A percentile compares a stretch with the other conserved stretches of the same genome.
phyloP scores from a whole-genome alignment of 2,329 filamentous ascomycete genomes.

The Venturia pyrina region DNA sequence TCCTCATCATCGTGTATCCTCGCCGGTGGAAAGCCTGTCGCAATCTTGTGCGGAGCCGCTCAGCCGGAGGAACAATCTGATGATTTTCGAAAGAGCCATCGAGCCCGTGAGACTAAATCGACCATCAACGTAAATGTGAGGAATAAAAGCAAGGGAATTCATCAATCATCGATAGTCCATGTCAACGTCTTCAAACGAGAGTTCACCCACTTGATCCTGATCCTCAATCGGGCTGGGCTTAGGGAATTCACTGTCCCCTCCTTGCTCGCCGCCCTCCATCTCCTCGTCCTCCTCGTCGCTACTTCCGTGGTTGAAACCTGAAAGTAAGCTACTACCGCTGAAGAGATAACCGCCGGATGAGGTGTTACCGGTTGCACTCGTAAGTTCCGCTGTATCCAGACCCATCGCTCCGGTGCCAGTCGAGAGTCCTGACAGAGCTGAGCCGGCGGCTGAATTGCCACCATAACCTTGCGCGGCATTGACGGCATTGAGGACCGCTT shows the following conservation, averaged over 20 bases:
- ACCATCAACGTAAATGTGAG: slow-evolving; percentile 7
- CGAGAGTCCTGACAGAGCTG: slow-evolving; percentile 60
- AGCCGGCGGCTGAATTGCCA: slow-evolving; percentile 22
- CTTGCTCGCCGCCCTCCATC: slow-evolving; percentile 73
- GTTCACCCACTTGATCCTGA: slow-evolving; percentile 57
- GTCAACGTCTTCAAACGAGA: slow-evolving; percentile 51
- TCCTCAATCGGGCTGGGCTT: slow-evolving; percentile 27
- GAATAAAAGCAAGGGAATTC: background rate
- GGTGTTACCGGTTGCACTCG: slow-evolving; percentile 55
- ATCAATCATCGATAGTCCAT: slow-evolving; percentile 45
- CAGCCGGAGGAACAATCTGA: background rate
- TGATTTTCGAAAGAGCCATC: background rate
- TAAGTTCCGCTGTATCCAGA: slow-evolving; percentile 56
- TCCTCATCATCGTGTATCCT: background rate
- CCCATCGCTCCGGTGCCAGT: slow-evolving; percentile 50
- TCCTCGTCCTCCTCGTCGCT: slow-evolving; percentile 96
- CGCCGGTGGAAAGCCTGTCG: background rate
- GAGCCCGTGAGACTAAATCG: background rate
- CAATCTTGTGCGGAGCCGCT: background rate
- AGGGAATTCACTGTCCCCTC: slow-evolving; percentile 38
- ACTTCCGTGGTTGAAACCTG: slow-evolving; percentile 87
- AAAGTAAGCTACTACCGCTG: slow-evolving; percentile 44
- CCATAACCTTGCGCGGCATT: slow-evolving; percentile 48
- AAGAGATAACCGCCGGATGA: slow-evolving; percentile 8
- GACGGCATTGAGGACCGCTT: slow-evolving; percentile 52